Evolutionary conservation across 2,329 filamentous ascomycete genomes (phyloP), one percentile per base, ranked within the genome.

Genomic region (Trichoderma breve): DNA sequence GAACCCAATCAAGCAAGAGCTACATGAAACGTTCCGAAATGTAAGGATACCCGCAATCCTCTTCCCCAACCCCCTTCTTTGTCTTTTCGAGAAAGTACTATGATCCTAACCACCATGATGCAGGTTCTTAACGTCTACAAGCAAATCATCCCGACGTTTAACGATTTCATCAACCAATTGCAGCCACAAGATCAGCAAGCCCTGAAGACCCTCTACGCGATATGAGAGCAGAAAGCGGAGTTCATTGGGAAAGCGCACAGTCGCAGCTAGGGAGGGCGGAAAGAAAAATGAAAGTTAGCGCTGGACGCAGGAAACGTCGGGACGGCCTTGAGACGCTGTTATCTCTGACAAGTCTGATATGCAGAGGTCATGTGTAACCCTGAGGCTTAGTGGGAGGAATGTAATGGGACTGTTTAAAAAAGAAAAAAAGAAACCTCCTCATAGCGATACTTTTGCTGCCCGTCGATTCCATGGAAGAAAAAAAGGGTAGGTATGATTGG

Each of bases 11-110:
- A 91, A 90, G 78, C 86, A 89, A 75, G 89, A 91, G 72, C 84
- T 94, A 68, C 88, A 92, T 71, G 87, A 89, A 69, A 89, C 91
- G 51, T 97, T 97, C 81, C 90, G 93, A 79, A 89, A 92, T 82
- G 93, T 95, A 81, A 84, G 89, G 65, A 51, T 66, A 18, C 57
- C 47, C 51, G 30, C 24, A 9, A 0, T 3, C 9, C 9, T 57
- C 8, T 39, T 26, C 12, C 55, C 14, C 15, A 26, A 15, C 9
- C 24, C 26, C 14, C 18, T 21, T 28, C 55, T 18, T 39, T 6
- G 36, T 39, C 36, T 39, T 39, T 39, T 15, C 60, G 11, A 39
- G 3, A 24, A 24, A 47, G 5, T 34, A 8, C 12, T 6, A 18
- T 14, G 4, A 34, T 18, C 5, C 63, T 74, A 36, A 75, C 32